phyloP scores from a whole-genome alignment of 2,329 filamentous ascomycete genomes.

The Aaosphaeria arxii region DNA sequence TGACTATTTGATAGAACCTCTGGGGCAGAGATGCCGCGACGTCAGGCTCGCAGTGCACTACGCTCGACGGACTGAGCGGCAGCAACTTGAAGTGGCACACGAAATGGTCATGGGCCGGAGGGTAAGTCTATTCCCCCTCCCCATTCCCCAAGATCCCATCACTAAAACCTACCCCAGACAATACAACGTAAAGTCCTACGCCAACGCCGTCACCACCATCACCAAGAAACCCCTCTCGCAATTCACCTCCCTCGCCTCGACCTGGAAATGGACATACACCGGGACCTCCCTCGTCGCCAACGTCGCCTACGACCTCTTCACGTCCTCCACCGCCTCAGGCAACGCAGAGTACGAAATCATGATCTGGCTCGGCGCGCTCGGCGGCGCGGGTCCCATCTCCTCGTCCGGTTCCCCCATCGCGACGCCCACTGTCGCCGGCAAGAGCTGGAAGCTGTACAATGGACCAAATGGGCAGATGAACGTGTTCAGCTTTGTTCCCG shows the following conservation, averaged over 20 bases:
- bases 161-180: constrained; percentile 5
- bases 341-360: constrained; percentile 61
- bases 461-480: constrained; percentile 60
- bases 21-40: constrained; percentile 42
- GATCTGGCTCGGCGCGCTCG: constrained; percentile 62
- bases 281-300: constrained; percentile 52
- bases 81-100: constrained; percentile 44
- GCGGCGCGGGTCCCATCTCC: constrained; percentile 59
- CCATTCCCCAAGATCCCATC: background rate
- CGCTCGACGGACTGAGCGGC: constrained; percentile 37
- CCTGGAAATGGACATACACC: constrained; percentile 50
- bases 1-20: constrained; percentile 27
- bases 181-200: constrained; percentile 42
- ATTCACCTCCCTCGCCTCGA: constrained; percentile 43
- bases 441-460: constrained; percentile 57
- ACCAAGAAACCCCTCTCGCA: constrained; percentile 28
- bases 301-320: constrained; percentile 63
- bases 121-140: constrained; percentile 19
- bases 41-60: constrained; percentile 48
- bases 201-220: constrained; percentile 41
- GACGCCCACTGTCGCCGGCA: constrained; percentile 53
- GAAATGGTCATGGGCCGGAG: constrained; percentile 43
- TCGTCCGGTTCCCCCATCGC: constrained; percentile 53
- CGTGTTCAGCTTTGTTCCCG: constrained; percentile 59
- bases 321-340: constrained; percentile 46